Evolutionary conservation across 2,329 filamentous ascomycete genomes (phyloP).

Genomic region (Fusarium incarnatum): DNA sequence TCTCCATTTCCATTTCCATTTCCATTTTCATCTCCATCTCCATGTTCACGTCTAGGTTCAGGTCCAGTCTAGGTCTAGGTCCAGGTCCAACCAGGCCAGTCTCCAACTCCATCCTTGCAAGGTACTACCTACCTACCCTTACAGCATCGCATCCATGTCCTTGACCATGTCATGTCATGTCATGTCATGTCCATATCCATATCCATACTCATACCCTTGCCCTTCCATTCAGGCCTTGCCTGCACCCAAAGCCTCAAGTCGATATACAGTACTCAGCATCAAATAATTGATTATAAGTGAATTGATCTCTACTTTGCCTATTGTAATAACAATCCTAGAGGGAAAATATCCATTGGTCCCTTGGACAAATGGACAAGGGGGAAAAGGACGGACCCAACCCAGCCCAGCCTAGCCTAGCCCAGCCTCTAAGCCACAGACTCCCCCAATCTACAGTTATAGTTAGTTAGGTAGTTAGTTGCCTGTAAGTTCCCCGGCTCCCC

Average conservation of each 20-base stretch:
- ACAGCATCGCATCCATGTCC: constrained; percentile 3
- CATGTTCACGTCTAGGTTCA: not conserved
- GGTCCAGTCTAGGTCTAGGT: not conserved
- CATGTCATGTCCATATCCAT: not conserved
- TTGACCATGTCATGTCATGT: not conserved
- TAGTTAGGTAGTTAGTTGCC: not conserved
- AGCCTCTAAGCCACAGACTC: constrained; percentile 20
- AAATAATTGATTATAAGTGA: constrained; percentile 12
- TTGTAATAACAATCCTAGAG: not conserved
- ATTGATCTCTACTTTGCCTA: not conserved
- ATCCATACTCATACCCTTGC: no score
- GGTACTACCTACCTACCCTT: not conserved
- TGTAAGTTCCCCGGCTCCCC: not conserved
- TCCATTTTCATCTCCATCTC: constrained; percentile 6
- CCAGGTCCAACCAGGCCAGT: not conserved
- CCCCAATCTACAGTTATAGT: not conserved
- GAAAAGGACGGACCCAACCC: not conserved
- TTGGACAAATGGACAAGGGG: constrained; percentile 3
- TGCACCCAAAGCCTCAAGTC: constrained; percentile 6
- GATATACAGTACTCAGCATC: constrained; percentile 4
- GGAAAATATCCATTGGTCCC: not conserved
- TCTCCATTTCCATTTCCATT: not conserved
- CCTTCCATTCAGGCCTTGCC: not conserved
- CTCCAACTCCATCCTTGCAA: not conserved
- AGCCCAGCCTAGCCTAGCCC: constrained; percentile 7